phyloP scores from a whole-genome alignment of 345 rosid genomes.

The Hirschfeldia incana region DNA sequence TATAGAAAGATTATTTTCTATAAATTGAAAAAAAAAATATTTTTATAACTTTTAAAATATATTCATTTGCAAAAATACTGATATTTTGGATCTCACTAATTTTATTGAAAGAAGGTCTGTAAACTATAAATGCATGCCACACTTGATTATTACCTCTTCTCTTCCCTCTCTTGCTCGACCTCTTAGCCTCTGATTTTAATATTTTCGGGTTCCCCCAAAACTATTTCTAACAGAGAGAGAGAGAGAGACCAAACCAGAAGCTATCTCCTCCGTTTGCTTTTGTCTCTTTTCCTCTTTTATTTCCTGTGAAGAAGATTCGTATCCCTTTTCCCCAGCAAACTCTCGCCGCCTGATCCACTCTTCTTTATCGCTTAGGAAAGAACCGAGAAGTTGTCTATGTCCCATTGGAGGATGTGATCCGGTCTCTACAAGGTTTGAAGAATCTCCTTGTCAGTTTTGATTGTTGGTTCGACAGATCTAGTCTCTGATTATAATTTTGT shows the following conservation, averaged over 20 bases:
- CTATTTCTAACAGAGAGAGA: slow-evolving; percentile 11
- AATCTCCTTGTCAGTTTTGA: background rate
- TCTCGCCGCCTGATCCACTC: slow-evolving; percentile 30
- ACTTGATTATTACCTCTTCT: background rate
- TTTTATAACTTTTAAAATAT: background rate
- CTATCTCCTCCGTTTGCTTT: slow-evolving; percentile 16
- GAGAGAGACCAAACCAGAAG: slow-evolving; percentile 5
- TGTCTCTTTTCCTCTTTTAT: background rate
- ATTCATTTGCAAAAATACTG: background rate
- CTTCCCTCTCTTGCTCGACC: slow-evolving; percentile 29
- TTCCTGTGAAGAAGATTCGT: slow-evolving; percentile 13
- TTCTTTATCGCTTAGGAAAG: background rate
- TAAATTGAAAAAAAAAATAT: background rate
- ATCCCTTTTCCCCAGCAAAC: slow-evolving; percentile 26
- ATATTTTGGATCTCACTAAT: background rate
- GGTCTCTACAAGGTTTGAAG: slow-evolving; percentile 16
- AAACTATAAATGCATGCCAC: background rate
- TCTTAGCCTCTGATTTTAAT: slow-evolving; percentile 22
- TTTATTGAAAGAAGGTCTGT: background rate
- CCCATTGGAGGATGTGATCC: slow-evolving; percentile 31
- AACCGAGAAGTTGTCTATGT: background rate
- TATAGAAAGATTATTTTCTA: background rate
- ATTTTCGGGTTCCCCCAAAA: slow-evolving; percentile 17
- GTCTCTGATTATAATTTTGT: slow-evolving; percentile 20
- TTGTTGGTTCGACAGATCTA: slow-evolving; percentile 27